Percentiles rank a stretch among this genome's conserved stretches.
Evolutionary conservation across 1,139 yeast genomes (phyloP).

Genomic region (Suhomyces taliae): DNA sequence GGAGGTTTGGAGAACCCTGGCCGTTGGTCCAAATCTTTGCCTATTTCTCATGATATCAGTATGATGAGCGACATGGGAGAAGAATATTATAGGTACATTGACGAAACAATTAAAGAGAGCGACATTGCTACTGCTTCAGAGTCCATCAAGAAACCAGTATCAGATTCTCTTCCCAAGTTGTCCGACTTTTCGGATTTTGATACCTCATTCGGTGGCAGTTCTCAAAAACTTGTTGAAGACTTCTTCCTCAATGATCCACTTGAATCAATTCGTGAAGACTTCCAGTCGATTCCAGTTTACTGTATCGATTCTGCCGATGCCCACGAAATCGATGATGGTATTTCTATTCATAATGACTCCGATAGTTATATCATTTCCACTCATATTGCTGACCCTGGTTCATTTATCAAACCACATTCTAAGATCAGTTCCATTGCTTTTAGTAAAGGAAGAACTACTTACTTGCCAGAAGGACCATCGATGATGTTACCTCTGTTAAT

Average conservation of each 20-base stretch:
- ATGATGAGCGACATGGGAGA: conserved; percentile 40
- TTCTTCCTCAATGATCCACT: conserved; percentile 39
- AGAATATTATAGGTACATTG: conserved; percentile 40
- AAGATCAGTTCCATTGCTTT: conserved; percentile 59
- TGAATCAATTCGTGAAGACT: conserved; percentile 31
- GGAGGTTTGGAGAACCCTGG: conserved; percentile 46
- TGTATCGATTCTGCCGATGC: conserved; percentile 85
- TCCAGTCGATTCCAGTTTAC: conserved; percentile 55
- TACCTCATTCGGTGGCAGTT: background rate
- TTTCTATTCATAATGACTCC: conserved; percentile 52
- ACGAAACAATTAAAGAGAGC: conserved; percentile 8
- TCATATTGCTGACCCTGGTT: conserved; percentile 89
- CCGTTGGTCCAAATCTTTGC: conserved; percentile 43
- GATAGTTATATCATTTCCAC: conserved; percentile 51
- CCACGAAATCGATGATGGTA: conserved; percentile 92
- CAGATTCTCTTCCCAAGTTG: background rate
- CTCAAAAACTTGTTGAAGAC: conserved; percentile 15
- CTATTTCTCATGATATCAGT: conserved; percentile 43
- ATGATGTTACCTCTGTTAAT: conserved; percentile 70
- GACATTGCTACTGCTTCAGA: background rate
- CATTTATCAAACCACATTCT: conserved; percentile 52
- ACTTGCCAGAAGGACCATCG: conserved; percentile 64
- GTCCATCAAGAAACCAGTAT: background rate
- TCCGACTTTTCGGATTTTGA: background rate
- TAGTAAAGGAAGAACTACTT: conserved; percentile 65